phyloP scores from a whole-genome alignment of 345 rosid species.

The Citrus reticulata region DNA sequence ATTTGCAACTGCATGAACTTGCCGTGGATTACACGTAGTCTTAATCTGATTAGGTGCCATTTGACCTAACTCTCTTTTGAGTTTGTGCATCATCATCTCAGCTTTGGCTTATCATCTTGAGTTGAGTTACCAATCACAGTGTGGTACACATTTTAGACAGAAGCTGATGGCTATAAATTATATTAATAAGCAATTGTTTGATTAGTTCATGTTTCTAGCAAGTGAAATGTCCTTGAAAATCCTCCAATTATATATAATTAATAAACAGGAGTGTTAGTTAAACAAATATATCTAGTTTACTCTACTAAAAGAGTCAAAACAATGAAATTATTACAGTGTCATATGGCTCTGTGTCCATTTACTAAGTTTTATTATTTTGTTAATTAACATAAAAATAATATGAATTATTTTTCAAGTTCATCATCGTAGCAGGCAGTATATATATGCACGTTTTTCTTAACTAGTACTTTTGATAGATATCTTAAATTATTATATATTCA shows the following conservation, averaged over 20 bases:
- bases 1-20: constrained; percentile 16
- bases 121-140: constrained; percentile 9
- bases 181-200: neutral
- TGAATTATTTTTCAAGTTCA: neutral
- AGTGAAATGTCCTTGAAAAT: neutral
- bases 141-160: neutral
- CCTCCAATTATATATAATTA: neutral
- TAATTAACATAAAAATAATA: neutral
- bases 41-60: constrained; percentile 28
- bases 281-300: neutral
- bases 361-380: neutral
- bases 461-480: too few relatives aligned
- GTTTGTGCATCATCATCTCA: constrained; percentile 9
- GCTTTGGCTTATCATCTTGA: constrained; percentile 4
- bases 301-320: constrained; percentile 1
- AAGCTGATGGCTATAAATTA: neutral
- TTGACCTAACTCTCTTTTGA: constrained; percentile 38
- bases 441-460: too few relatives aligned
- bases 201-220: neutral
- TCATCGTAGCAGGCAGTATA: neutral
- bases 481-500: neutral
- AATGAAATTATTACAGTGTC: neutral
- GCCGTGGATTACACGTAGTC: constrained; percentile 36
- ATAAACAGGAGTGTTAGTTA: constrained; percentile 4
- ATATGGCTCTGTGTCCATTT: too few relatives aligned